phyloP scores from a whole-genome alignment of 352 stramenopile species.

The Poterioochromonas sp. region DNA sequence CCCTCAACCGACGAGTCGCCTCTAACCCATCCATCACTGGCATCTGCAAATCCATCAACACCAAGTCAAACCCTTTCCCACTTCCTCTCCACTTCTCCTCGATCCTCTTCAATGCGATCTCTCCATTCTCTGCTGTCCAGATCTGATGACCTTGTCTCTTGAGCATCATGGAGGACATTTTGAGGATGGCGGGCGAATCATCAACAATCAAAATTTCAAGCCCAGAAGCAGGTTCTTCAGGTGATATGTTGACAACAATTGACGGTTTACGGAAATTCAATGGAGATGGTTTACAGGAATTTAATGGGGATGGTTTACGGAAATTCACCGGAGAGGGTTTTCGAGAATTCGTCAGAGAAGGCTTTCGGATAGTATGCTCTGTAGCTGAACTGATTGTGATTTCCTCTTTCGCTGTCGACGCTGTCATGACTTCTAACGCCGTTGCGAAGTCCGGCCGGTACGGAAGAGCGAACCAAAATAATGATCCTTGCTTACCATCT shows the following conservation, averaged over 20 bases:
- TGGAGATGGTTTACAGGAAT: not conserved
- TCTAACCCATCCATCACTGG: conserved; percentile 15
- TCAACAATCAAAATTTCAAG: conserved; percentile 12
- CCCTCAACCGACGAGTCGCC: conserved; percentile 14
- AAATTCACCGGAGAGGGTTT: not conserved
- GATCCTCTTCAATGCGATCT: conserved; percentile 11
- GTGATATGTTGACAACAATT: too few species aligned
- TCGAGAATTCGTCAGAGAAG: not conserved
- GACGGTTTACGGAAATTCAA: too few species aligned
- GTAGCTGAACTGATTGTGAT: too few species aligned
- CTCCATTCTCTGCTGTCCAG: conserved; percentile 8
- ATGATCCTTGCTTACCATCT: not conserved
- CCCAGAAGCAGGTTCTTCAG: too few species aligned
- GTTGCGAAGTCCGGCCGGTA: not conserved
- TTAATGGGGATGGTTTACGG: too few species aligned
- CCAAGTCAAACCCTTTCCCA: conserved; percentile 1
- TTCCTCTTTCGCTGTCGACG: too few species aligned
- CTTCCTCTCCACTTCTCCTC: conserved; percentile 4
- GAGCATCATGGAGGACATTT: conserved; percentile 11
- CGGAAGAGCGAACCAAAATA: conserved; percentile 32
- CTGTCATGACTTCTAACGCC: not conserved
- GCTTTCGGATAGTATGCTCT: too few species aligned
- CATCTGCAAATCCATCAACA: conserved; percentile 18
- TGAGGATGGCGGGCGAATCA: conserved; percentile 4
- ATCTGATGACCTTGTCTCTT: conserved; percentile 13